phyloP scores from a whole-genome alignment of 2,329 filamentous ascomycete species.

The Fusarium odoratissimum region DNA sequence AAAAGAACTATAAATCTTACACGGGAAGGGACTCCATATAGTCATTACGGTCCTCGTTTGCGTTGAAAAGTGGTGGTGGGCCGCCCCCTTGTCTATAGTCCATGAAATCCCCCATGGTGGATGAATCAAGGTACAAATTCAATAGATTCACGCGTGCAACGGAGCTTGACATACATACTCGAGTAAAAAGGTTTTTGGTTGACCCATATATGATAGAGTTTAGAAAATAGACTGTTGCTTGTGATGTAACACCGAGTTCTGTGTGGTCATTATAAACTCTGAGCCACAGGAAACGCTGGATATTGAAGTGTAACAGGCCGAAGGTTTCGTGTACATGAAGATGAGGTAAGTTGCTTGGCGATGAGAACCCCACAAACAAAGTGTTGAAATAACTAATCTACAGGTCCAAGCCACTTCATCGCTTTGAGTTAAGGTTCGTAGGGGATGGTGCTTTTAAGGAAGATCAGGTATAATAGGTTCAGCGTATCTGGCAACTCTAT shows the following conservation, averaged over 20 bases:
- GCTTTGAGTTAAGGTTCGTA: accelerated
- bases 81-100: accelerated
- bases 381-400: too few species aligned
- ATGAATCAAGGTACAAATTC: too few species aligned
- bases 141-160: accelerated
- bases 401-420: neutral
- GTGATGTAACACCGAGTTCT: too few species aligned
- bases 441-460: neutral
- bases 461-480: neutral
- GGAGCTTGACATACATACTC: neutral
- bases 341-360: neutral
- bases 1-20: neutral
- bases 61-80: neutral
- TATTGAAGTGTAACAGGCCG: neutral
- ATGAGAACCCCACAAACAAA: too few species aligned
- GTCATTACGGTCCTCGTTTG: neutral
- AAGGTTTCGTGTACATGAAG: neutral
- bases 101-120: neutral
- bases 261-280: too few species aligned
- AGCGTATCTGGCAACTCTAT: neutral
- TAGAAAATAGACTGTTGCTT: accelerated
- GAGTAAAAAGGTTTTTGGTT: too few species aligned
- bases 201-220: neutral
- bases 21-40: accelerated
- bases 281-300: too few species aligned